A percentile compares a stretch with the other conserved stretches of the same genome.
Evolutionary conservation across 108 stramenopile species (phyloP).

Genomic region (Cylindrotheca closterium): DNA sequence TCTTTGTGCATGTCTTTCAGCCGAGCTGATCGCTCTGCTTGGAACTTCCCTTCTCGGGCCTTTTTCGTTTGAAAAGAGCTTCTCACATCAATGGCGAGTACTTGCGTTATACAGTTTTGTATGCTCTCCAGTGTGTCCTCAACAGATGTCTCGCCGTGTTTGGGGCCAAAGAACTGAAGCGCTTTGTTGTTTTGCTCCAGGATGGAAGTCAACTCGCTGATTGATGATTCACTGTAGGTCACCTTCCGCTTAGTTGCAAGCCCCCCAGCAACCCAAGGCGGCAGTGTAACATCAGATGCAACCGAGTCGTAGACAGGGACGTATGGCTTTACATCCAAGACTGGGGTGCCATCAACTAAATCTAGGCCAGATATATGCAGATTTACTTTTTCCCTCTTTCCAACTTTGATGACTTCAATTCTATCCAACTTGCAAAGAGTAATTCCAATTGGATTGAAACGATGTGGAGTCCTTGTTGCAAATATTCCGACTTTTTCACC

Average conservation of each 20-base stretch:
- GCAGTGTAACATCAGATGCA: slow-evolving; percentile 33
- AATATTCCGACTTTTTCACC: slow-evolving; percentile 93
- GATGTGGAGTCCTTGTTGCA: slow-evolving; percentile 96
- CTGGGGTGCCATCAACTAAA: slow-evolving; percentile 94
- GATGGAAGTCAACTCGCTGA: slow-evolving; percentile 42
- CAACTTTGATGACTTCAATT: slow-evolving; percentile 29
- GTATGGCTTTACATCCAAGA: slow-evolving; percentile 92
- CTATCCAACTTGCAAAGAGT: slow-evolving; percentile 82
- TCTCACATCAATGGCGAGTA: slow-evolving; percentile 79
- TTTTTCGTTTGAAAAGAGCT: slow-evolving; percentile 79
- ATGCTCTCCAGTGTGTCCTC: slow-evolving; percentile 36
- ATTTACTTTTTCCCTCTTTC: slow-evolving; percentile 13
- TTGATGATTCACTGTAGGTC: slow-evolving; percentile 37
- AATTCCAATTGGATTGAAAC: slow-evolving; percentile 94
- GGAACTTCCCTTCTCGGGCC: slow-evolving; percentile 69
- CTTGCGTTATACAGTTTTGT: slow-evolving; percentile 55
- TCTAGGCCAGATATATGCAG: slow-evolving; percentile 84
- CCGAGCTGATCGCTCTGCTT: slow-evolving; percentile 69
- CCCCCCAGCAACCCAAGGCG: slow-evolving; percentile 73
- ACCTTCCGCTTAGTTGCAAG: slow-evolving; percentile 61
- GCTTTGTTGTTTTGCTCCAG: slow-evolving; percentile 27
- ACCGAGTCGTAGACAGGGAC: slow-evolving; percentile 86
- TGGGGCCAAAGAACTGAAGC: slow-evolving; percentile 73
- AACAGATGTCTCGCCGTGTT: slow-evolving; percentile 40
- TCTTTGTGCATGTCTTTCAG: slow-evolving; percentile 31